Evolutionary conservation across 345 rosid genomes (phyloP).

Genomic region (Odontarrhena argentea): DNA sequence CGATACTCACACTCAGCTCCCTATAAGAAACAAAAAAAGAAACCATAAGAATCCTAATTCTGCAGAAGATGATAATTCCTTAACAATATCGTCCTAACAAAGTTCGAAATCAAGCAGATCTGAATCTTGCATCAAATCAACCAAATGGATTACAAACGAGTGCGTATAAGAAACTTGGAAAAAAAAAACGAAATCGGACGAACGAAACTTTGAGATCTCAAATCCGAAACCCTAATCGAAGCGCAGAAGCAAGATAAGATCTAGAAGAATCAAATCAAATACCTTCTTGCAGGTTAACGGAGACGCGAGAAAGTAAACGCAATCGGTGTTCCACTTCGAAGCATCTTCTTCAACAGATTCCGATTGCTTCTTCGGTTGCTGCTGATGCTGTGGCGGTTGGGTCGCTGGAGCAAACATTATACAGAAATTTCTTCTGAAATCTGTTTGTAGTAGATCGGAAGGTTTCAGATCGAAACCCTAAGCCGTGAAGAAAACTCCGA

Average conservation of each 20-base stretch:
- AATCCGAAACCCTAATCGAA: constrained; percentile 47
- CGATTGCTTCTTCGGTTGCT: constrained; percentile 39
- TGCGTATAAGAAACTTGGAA: neutral
- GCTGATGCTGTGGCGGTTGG: constrained; percentile 44
- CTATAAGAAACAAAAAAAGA: constrained; percentile 43
- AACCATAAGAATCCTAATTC: constrained; percentile 8
- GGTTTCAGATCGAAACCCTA: constrained; percentile 38
- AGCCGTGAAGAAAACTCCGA: constrained; percentile 7
- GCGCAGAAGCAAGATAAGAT: constrained; percentile 28
- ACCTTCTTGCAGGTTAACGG: constrained; percentile 99
- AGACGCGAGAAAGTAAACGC: constrained; percentile 93
- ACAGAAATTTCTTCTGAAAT: constrained; percentile 26
- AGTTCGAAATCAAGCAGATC: constrained; percentile 35
- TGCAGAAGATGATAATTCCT: neutral
- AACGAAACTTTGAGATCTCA: constrained; percentile 16
- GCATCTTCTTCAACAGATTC: constrained; percentile 66
- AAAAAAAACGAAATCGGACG: constrained; percentile 23
- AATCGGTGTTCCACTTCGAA: constrained; percentile 88
- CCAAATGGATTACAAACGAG: neutral
- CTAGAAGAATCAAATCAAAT: constrained; percentile 2
- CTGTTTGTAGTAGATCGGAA: constrained; percentile 22
- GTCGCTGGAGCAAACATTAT: constrained; percentile 64
- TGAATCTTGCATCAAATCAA: constrained; percentile 12
- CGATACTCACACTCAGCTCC: constrained; percentile 97
- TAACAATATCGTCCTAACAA: neutral